Base-by-base conservation (phyloP, 768 basidiomycete genomes). In the Naganishia antarctica region DNA sequence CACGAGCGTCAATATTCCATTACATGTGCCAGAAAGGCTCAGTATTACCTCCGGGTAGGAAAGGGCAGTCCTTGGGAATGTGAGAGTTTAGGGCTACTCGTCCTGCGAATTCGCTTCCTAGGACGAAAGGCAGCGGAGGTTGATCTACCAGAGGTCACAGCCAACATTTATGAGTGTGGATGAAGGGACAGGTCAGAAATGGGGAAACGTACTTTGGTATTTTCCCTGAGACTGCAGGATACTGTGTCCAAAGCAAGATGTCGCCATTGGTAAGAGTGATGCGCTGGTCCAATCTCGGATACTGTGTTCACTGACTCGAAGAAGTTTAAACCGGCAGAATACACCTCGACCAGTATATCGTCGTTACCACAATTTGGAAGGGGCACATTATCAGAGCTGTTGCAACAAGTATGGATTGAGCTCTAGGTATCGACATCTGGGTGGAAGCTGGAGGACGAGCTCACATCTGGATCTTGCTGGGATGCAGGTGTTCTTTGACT, bases 201-300 rank as follows among this genome's bases (percentile, higher is more conserved):
- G n/a, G 21, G 9, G 49, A 53, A 58, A 66, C 71, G 47, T 28
- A 76, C 78, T 76, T 72, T 94, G 92, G 74, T 94, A 88, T 80
- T 89, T 92, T 50, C 92, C 92, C 77, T 92, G 90, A 0, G 85
- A 80, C 79, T 92, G 90, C 28, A 94, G 79, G 68, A 91, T 90
- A 85, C 62, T 67, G 21, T 59, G 41, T n/a, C n/a, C n/a, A n/a
- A n/a, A n/a, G n/a, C n/a, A n/a, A n/a, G n/a, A n/a, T n/a, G n/a
- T n/a, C n/a, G n/a, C n/a, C n/a, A n/a, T n/a, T n/a, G n/a, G n/a
- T n/a, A n/a, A n/a, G n/a, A n/a, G n/a, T n/a, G n/a, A n/a, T n/a
- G n/a, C n/a, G n/a, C n/a, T n/a, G n/a, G n/a, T n/a, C n/a, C n/a
- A n/a, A n/a, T n/a, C 29, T 9, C 23, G 23, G 32, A 28, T 41